A percentile compares a stretch with the other conserved stretches of the same genome.
phyloP scores from a whole-genome alignment of 768 basidiomycete genomes.

The Mrakia hoshinonis region DNA sequence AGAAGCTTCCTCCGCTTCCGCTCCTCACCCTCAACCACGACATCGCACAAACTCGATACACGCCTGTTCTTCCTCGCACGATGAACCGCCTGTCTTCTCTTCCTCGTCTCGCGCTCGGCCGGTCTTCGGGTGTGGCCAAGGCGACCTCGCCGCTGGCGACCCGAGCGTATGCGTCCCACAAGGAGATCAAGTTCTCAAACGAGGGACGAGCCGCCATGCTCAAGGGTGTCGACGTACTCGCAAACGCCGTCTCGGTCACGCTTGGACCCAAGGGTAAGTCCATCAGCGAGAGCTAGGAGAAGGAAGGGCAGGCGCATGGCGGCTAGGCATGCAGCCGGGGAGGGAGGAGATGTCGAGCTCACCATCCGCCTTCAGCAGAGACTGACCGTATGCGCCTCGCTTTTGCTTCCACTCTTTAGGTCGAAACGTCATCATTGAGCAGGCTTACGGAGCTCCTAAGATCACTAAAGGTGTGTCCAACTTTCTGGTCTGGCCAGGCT shows the following conservation, averaged over 20 bases:
- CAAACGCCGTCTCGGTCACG: conserved; percentile 92
- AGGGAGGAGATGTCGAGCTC: conserved; percentile 4
- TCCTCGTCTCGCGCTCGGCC: conserved; percentile 17
- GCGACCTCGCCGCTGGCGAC: neutral
- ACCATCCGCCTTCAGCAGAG: neutral
- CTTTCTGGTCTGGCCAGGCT: neutral
- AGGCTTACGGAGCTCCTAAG: conserved; percentile 51
- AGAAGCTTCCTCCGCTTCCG: neutral
- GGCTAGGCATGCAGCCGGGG: neutral
- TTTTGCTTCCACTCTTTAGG: conserved; percentile 45
- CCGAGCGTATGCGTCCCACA: conserved; percentile 51
- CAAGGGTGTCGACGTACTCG: conserved; percentile 90
- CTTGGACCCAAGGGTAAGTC: conserved; percentile 82
- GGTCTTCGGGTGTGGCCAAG: neutral
- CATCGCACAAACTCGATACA: too few relatives aligned
- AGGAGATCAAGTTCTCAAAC: conserved; percentile 95
- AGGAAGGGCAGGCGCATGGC: neutral
- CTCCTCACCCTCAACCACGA: neutral
- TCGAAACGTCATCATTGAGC: conserved; percentile 97
- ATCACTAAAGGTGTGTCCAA: conserved; percentile 76
- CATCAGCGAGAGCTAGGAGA: neutral
- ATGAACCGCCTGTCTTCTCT: conserved; percentile 23
- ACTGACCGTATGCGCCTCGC: neutral
- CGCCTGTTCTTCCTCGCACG: neutral
- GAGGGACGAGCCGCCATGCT: conserved; percentile 88